These are phyloP conservation scores for Candida chilensis DNA, from an alignment of 805 yeast genomes.

Conservation along the genomic window DNA sequence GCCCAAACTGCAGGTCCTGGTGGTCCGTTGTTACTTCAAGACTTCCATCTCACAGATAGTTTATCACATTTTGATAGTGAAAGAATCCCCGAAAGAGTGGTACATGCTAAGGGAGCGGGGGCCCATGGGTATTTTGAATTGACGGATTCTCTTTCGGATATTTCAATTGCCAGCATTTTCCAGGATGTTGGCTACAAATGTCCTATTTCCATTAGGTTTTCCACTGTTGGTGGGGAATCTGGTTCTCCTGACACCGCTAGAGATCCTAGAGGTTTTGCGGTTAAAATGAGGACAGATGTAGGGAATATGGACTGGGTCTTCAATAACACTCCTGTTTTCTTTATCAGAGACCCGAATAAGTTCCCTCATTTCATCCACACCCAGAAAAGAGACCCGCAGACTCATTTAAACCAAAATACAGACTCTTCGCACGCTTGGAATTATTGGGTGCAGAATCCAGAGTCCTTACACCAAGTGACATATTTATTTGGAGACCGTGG, in stretches of 20 bases:
- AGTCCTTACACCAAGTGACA: constrained; percentile 47
- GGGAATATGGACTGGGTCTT: constrained; percentile 68
- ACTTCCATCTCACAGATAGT: constrained; percentile 45
- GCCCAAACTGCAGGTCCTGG: constrained; percentile 42
- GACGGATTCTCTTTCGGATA: constrained; percentile 47
- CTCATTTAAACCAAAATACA: constrained; percentile 28
- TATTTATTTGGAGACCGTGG: constrained; percentile 55
- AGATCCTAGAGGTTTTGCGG: constrained; percentile 64
- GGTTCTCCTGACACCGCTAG: constrained; percentile 61
- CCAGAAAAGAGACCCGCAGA: constrained; percentile 59
- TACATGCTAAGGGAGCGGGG: constrained; percentile 61
- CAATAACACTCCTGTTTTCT: constrained; percentile 64
- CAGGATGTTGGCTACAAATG: constrained; percentile 29
- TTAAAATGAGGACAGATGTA: constrained; percentile 58
- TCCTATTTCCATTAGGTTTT: constrained; percentile 39
- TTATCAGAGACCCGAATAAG: constrained; percentile 55
- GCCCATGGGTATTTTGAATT: constrained; percentile 51
- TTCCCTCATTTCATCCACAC: constrained; percentile 62
- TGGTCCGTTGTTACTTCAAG: constrained; percentile 54
- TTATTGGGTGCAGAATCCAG: constrained; percentile 44
- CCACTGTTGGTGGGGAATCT: constrained; percentile 63
- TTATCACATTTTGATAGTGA: constrained; percentile 56
- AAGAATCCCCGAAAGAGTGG: constrained; percentile 60
- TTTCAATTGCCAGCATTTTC: constrained; percentile 33
- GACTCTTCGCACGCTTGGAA: constrained; percentile 54